Evolutionary conservation across 2,329 filamentous ascomycete genomes (phyloP).

Genomic region (Dactylonectria macrodidyma): DNA sequence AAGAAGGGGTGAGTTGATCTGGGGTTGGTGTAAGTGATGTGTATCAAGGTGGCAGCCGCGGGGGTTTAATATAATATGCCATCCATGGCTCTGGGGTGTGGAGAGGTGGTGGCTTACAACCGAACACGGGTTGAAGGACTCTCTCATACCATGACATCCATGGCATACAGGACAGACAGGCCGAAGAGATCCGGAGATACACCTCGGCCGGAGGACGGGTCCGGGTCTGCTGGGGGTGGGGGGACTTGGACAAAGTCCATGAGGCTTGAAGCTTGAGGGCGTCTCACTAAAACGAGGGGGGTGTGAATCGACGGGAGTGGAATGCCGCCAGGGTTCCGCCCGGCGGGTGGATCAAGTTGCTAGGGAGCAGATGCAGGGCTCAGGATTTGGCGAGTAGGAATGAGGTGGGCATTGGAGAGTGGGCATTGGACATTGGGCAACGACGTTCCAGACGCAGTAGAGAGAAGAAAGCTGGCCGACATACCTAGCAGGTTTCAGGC

Average conservation of each 20-base stretch:
- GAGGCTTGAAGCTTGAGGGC: slow-evolving; percentile 30
- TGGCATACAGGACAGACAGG: slow-evolving; percentile 30
- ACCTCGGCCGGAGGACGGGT: slow-evolving; percentile 43
- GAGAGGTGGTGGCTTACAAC: slow-evolving; percentile 33
- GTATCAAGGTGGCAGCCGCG: slow-evolving; percentile 32
- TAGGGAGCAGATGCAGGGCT: slow-evolving; percentile 31
- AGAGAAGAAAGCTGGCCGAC: slow-evolving; percentile 29
- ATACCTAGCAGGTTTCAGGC: slow-evolving; percentile 37
- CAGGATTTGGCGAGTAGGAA: slow-evolving; percentile 12
- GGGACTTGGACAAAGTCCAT: slow-evolving; percentile 22
- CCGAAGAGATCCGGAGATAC: slow-evolving; percentile 47
- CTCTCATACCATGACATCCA: slow-evolving; percentile 34
- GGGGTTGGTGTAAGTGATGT: slow-evolving; percentile 39
- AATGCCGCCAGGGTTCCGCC: slow-evolving; percentile 42
- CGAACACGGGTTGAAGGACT: slow-evolving; percentile 34
- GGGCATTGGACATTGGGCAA: slow-evolving; percentile 2
- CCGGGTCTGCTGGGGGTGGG: slow-evolving; percentile 40
- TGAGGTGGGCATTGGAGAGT: neutral
- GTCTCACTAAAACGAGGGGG: slow-evolving; percentile 31
- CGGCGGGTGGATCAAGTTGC: slow-evolving; percentile 38
- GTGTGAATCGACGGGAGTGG: slow-evolving; percentile 39
- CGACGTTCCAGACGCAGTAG: slow-evolving; percentile 28
- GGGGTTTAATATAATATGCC: slow-evolving; percentile 45
- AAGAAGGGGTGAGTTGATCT: slow-evolving; percentile 23
- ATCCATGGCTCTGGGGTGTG: slow-evolving; percentile 29